Percentiles rank a stretch among this genome's conserved stretches.
These are phyloP conservation scores for Aspergillus sp. DNA, from an alignment of 2,329 filamentous ascomycete genomes.

Conservation along the genomic window DNA sequence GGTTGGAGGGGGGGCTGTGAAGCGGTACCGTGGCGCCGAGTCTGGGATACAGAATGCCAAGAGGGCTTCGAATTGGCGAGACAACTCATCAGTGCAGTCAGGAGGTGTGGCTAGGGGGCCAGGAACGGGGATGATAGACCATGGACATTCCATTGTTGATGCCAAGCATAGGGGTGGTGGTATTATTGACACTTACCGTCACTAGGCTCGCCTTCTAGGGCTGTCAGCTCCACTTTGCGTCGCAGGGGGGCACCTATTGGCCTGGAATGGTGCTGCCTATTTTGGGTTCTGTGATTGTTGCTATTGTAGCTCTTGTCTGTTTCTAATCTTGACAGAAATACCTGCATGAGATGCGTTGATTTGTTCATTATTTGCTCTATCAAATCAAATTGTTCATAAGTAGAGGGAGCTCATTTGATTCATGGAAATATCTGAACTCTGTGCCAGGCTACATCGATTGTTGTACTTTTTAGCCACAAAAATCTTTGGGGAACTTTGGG, in stretches of 20 bases:
- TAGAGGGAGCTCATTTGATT: no score
- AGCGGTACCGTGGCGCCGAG: no score
- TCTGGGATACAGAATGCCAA: background rate
- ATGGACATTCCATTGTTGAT: background rate
- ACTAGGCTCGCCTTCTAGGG: background rate
- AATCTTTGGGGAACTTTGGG: no score
- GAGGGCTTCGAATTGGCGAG: background rate
- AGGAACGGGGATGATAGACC: background rate
- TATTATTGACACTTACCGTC: background rate
- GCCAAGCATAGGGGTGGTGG: background rate
- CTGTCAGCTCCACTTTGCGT: background rate
- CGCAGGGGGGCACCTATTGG: background rate
- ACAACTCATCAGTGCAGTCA: background rate
- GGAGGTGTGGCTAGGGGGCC: background rate
- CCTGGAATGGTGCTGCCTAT: background rate
- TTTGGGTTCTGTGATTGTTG: background rate
- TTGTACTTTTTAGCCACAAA: no score
- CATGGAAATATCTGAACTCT: no score
- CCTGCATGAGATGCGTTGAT: no score
- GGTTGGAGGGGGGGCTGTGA: no score
- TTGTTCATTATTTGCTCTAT: no score
- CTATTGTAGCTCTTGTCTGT: no score
- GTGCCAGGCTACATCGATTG: no score
- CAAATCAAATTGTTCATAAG: no score
- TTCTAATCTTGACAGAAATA: background rate